Conservation (phyloP, 2,329 filamentous ascomycete genomes). For the Graphilbum sp. region DNA sequence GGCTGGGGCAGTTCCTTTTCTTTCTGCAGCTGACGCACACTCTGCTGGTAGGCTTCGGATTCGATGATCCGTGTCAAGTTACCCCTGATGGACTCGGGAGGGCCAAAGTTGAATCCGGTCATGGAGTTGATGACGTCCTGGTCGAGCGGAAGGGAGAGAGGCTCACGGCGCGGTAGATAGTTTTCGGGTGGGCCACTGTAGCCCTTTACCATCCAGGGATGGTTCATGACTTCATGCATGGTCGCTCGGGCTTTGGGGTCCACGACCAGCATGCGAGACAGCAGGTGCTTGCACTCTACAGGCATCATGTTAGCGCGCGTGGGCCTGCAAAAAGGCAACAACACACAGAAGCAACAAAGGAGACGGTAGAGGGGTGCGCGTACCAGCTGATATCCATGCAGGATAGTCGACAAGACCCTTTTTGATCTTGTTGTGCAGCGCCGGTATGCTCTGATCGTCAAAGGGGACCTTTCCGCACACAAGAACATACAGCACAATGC, state of each 20-base stretch:
- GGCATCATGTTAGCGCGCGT: too few relatives aligned
- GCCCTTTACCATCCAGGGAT: conserved; percentile 92
- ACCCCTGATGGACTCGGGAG: conserved; percentile 63
- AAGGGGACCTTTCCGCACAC: conserved; percentile 98
- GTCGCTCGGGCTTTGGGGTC: conserved; percentile 77
- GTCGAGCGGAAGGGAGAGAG: conserved; percentile 72
- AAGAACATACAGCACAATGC: conserved; percentile 90
- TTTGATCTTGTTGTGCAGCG: conserved; percentile 96
- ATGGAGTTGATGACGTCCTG: conserved; percentile 74
- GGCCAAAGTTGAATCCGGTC: conserved; percentile 95
- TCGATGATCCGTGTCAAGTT: conserved; percentile 78
- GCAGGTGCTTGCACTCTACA: conserved; percentile 79
- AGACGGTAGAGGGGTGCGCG: too few relatives aligned
- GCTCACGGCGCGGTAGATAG: conserved; percentile 67
- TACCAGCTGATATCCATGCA: conserved; percentile 78
- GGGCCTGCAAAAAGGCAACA: conserved; percentile 5
- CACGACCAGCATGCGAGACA: conserved; percentile 90
- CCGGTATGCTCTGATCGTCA: conserved; percentile 98
- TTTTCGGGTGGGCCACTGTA: conserved; percentile 80
- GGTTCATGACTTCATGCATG: conserved; percentile 80
- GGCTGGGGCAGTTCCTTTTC: conserved; percentile 44
- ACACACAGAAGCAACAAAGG: too few relatives aligned
- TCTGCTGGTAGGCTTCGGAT: conserved; percentile 84
- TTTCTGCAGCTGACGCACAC: conserved; percentile 52
- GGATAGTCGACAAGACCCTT: conserved; percentile 93